A percentile compares a stretch with the other conserved stretches of the same genome.
Conservation (phyloP, 2,329 filamentous ascomycete genomes). For the Aureobasidium vineae region DNA sequence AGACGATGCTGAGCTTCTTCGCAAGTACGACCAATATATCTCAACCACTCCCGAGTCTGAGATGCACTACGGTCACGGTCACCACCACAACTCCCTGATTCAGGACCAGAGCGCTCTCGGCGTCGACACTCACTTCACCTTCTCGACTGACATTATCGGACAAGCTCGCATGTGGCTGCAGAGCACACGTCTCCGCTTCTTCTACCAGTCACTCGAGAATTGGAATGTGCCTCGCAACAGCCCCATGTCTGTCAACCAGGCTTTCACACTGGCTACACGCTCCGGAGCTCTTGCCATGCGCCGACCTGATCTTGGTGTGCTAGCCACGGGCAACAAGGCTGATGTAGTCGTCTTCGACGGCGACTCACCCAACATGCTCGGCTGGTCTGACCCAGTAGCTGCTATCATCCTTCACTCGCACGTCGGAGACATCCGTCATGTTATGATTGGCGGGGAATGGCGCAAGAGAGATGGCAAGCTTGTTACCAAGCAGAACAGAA, state of each 20-base stretch:
- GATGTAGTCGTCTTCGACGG: slow-evolving; percentile 57
- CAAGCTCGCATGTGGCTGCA: slow-evolving; percentile 26
- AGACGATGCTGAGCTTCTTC: slow-evolving; percentile 45
- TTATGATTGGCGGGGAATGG: slow-evolving; percentile 54
- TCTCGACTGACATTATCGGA: slow-evolving; percentile 44
- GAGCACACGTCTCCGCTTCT: slow-evolving; percentile 10
- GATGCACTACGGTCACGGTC: slow-evolving; percentile 58
- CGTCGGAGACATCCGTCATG: slow-evolving; percentile 54
- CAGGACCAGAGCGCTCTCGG: slow-evolving; percentile 55
- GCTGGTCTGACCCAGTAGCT: slow-evolving; percentile 57
- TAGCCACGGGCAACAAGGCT: slow-evolving; percentile 49
- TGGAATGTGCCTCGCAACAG: slow-evolving; percentile 50
- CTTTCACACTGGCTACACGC: slow-evolving; percentile 56
- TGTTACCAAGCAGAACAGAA: slow-evolving; percentile 6
- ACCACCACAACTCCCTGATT: slow-evolving; percentile 46
- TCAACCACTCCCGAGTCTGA: slow-evolving; percentile 60
- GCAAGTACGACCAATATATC: slow-evolving; percentile 53
- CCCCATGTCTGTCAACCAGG: slow-evolving; percentile 56
- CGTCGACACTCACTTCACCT: slow-evolving; percentile 56
- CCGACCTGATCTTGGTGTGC: slow-evolving; percentile 53
- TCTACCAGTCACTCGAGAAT: slow-evolving; percentile 33
- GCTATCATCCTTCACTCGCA: slow-evolving; percentile 49
- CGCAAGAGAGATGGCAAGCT: slow-evolving; percentile 45
- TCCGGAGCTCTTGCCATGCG: slow-evolving; percentile 54
- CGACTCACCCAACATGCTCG: slow-evolving; percentile 50